A percentile compares a stretch with the other conserved stretches of the same genome.
Conservation (phyloP, 345 rosid genomes). For the Microcos paniculata region DNA sequence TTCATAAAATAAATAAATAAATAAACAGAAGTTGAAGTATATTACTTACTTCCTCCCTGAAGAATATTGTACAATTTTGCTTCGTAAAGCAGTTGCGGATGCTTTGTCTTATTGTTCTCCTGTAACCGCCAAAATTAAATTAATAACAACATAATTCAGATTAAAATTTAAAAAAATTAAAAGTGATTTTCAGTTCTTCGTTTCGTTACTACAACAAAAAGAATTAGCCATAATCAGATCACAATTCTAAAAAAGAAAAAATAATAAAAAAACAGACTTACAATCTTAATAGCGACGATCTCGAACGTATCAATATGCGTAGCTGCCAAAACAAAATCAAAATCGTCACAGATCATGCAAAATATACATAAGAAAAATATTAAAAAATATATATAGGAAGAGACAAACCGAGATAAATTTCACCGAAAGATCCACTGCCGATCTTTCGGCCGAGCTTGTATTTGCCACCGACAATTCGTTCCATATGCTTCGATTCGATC, state of each 20-base stretch:
- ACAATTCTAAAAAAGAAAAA: neutral
- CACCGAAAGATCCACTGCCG: conserved; percentile 98
- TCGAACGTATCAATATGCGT: conserved; percentile 85
- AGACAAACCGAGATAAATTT: conserved; percentile 78
- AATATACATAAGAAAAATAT: neutral
- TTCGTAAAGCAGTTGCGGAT: conserved; percentile 86
- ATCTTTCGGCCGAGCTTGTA: conserved; percentile 88
- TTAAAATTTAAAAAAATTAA: neutral
- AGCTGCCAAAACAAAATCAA: conserved; percentile 46
- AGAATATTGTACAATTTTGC: conserved; percentile 78
- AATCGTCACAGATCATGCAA: conserved; percentile 6
- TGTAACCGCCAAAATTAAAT: conserved; percentile 21
- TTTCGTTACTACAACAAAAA: neutral
- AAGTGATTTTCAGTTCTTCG: neutral
- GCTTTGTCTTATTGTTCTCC: conserved; percentile 86
- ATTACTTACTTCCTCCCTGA: conserved; percentile 79
- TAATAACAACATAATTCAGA: neutral
- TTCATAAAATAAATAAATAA: neutral
- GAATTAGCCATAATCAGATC: conserved; percentile 10
- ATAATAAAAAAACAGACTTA: too few species aligned
- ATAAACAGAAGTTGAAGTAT: neutral
- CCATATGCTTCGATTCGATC: conserved; percentile 44
- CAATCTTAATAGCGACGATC: conserved; percentile 93
- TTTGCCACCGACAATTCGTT: conserved; percentile 84
- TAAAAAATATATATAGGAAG: neutral